Conservation (phyloP, 2,329 filamentous ascomycete species). For the Aspergillus melleus region DNA sequence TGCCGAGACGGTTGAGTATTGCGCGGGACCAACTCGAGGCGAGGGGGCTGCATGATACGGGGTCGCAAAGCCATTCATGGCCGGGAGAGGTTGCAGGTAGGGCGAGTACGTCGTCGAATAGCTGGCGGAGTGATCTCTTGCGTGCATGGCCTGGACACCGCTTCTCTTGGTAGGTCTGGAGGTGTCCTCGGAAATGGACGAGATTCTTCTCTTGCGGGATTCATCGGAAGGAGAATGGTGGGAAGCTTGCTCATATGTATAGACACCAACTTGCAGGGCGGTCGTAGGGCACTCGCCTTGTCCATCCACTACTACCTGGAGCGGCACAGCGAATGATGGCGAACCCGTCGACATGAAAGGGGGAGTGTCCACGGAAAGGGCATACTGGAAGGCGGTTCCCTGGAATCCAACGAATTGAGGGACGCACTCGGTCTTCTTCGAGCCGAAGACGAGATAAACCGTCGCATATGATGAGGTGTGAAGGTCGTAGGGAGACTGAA, state of each 20-base stretch:
- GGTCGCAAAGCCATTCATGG: conserved; percentile 40
- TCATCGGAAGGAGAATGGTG: conserved; percentile 42
- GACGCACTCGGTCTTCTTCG: conserved; percentile 68
- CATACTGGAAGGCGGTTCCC: conserved; percentile 67
- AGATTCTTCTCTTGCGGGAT: conserved; percentile 59
- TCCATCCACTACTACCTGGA: conserved; percentile 62
- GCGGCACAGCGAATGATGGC: conserved; percentile 56
- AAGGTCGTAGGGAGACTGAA: conserved; percentile 74
- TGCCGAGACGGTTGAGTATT: conserved; percentile 43
- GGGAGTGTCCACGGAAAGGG: conserved; percentile 71
- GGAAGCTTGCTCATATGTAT: conserved; percentile 57
- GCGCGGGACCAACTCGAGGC: conserved; percentile 42
- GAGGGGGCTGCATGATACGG: conserved; percentile 40
- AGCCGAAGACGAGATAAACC: conserved; percentile 74
- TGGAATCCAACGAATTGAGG: conserved; percentile 61
- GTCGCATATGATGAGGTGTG: conserved; percentile 54
- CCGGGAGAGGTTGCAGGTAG: conserved; percentile 51
- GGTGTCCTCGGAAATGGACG: conserved; percentile 50
- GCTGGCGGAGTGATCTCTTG: conserved; percentile 52
- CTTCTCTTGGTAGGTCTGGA: conserved; percentile 51
- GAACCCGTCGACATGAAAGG: conserved; percentile 59
- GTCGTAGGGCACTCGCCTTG: conserved; percentile 53
- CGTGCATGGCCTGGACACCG: conserved; percentile 49
- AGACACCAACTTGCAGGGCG: conserved; percentile 59
- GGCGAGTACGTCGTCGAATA: conserved; percentile 54